Evolutionary conservation across 495 filamentous ascomycete genomes (phyloP), one percentile per base, ranked within the genome.

Genomic region (Lasiosphaeriaceae sp.): DNA sequence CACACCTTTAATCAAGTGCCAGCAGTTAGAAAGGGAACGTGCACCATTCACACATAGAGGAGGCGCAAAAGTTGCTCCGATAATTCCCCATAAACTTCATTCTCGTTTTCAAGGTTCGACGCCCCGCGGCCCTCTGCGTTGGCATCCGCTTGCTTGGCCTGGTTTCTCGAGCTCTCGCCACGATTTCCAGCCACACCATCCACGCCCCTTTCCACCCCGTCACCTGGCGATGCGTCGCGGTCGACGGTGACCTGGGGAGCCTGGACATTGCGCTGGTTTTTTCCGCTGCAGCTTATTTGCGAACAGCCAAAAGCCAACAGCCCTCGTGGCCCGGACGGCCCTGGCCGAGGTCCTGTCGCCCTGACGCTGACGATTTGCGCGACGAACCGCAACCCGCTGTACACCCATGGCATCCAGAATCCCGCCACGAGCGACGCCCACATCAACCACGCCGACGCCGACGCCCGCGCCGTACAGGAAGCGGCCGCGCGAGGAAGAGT

Each of bases 181-280:
- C 77, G 69, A 67, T 76, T 73, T 73, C 59, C 77, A 78, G 75
- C 77, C 76, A 76, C 74, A 77, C 77, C 70, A 14, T 43, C 64
- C 67, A 69, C 64, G 65, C 70, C 68, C 65, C 62, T 43, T 17
- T 43, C 39, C 39, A 49, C 31, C 43, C 49, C 61, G 50, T 55
- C 61, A 60, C 64, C 65, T 61, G 69, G 73, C 64, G 65, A 80
- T 77, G 76, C 69, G 59, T 60, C 58, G 57, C 61, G 66, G 61
- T 65, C 67, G 64, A 65, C 70, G 64, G 69, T 65, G 60, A 68
- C 2, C 7, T 43, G 39, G n/a, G 8, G 14, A 9, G 39, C 14
- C 16, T 17, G 39, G 14, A 17, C 16, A 43, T 16, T n/a, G 16
- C 14, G n/a, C 39, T 2, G 39, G 8, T 11, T n/a, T 43, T 5